Conservation (phyloP, 768 basidiomycete genomes). For the Lyophyllum decastes region DNA sequence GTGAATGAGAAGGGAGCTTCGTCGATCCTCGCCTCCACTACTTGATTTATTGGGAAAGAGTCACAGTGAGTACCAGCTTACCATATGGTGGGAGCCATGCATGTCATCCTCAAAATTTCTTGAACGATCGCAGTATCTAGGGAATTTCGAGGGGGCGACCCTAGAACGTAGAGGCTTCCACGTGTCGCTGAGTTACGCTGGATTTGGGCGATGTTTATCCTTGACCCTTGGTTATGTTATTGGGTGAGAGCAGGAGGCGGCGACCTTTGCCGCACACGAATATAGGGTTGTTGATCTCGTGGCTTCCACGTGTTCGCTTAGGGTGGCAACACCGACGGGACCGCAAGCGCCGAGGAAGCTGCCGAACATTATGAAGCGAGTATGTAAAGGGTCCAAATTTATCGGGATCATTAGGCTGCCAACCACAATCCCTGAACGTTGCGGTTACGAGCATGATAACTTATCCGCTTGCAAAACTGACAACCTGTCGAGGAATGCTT, state of each 20-base stretch:
- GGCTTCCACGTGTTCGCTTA: not conserved
- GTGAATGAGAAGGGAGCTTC: not conserved
- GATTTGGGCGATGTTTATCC: not conserved
- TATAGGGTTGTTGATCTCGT: not conserved
- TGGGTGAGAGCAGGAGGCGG: not conserved
- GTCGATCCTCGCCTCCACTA: not conserved
- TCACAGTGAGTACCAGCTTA: not conserved
- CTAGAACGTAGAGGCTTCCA: not conserved
- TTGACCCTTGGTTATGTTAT: too few relatives aligned
- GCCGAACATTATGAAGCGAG: too few relatives aligned
- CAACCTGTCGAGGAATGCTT: not conserved
- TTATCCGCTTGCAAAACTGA: not conserved
- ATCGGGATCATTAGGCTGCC: not conserved
- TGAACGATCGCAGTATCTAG: not conserved
- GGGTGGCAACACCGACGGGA: not conserved
- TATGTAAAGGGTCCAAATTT: not conserved
- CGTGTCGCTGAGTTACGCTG: not conserved
- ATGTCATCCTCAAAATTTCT: not conserved
- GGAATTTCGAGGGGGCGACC: not conserved
- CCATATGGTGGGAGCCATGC: too few relatives aligned
- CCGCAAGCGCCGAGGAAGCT: not conserved
- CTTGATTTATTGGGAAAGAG: not conserved
- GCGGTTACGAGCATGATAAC: not conserved
- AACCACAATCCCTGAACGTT: not conserved
- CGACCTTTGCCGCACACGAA: not conserved